phyloP scores from a whole-genome alignment of 2,329 filamentous ascomycete genomes.

The Colletotrichum truncatum region DNA sequence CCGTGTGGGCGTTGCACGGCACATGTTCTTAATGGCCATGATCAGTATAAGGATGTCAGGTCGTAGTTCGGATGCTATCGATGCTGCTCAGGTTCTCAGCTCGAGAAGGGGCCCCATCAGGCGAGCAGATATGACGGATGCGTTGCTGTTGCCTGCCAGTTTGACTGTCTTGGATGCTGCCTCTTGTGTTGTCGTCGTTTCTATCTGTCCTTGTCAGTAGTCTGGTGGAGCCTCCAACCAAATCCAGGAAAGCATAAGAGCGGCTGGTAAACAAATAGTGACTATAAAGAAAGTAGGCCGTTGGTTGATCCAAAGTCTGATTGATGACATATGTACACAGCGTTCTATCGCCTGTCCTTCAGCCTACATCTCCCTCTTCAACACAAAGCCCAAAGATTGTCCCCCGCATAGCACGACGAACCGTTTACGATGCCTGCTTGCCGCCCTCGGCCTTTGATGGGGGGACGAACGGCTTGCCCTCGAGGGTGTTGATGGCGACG shows the following conservation, averaged over 20 bases:
- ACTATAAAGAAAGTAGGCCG: too few species aligned
- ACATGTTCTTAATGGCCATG: not conserved
- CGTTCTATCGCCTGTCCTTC: slow-evolving; percentile 24
- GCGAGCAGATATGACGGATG: too few species aligned
- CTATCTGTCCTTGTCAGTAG: not conserved
- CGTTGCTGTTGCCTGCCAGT: too few species aligned
- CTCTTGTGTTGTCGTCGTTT: too few species aligned
- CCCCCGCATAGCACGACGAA: not conserved
- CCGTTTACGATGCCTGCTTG: slow-evolving; percentile 31
- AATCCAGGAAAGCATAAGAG: not conserved
- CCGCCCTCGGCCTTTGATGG: slow-evolving; percentile 30
- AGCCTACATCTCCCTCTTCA: slow-evolving; percentile 23
- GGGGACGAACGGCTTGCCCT: slow-evolving; percentile 53
- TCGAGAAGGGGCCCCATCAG: too few species aligned
- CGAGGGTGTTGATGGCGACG: slow-evolving; percentile 52
- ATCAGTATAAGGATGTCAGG: not conserved
- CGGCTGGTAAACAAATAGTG: too few species aligned
- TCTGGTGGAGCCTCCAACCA: not conserved
- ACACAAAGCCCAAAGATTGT: not conserved
- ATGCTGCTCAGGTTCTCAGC: too few species aligned
- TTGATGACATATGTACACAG: slow-evolving; percentile 34
- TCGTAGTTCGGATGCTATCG: not conserved
- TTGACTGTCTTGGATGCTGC: too few species aligned
- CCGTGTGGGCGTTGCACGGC: not conserved
- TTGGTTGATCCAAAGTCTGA: slow-evolving; percentile 27